These are phyloP conservation scores for Boletus coccyginus DNA, from an alignment of 768 basidiomycete genomes.

Conservation along the genomic window DNA sequence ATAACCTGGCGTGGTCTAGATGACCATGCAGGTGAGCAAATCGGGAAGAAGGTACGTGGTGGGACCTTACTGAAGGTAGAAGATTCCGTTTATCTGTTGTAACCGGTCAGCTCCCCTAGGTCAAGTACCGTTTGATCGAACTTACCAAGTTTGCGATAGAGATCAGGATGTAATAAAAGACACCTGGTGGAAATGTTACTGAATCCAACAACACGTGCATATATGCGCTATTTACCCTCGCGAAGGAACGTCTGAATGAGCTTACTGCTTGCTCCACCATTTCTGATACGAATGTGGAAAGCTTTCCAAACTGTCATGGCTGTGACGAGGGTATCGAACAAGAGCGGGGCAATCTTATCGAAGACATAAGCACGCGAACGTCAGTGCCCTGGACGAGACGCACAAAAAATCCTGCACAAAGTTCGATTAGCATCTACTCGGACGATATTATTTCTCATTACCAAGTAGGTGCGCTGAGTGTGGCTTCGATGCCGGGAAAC, in stretches of 20 bases:
- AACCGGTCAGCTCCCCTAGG: neutral
- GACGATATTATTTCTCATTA: conserved; percentile 30
- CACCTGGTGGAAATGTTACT: conserved; percentile 37
- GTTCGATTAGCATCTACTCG: conserved; percentile 4
- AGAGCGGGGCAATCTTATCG: conserved; percentile 71
- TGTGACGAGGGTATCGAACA: conserved; percentile 79
- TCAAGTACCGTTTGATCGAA: neutral
- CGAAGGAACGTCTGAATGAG: conserved; percentile 83
- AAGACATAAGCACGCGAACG: conserved; percentile 4
- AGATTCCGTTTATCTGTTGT: conserved; percentile 69
- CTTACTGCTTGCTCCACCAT: conserved; percentile 72
- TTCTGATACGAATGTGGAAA: conserved; percentile 69
- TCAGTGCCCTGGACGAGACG: conserved; percentile 23
- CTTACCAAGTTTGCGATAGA: conserved; percentile 77
- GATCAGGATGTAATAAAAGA: conserved; percentile 83
- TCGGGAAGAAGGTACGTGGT: neutral
- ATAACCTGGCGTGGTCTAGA: conserved; percentile 75
- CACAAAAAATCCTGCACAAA: conserved; percentile 53
- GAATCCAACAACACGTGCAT: neutral
- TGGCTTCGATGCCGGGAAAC: conserved; percentile 78
- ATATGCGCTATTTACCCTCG: conserved; percentile 49
- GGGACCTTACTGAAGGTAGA: conserved; percentile 71
- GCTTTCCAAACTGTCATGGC: conserved; percentile 81
- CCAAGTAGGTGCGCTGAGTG: conserved; percentile 82
- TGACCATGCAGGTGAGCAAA: conserved; percentile 11